Conservation (phyloP, 441 rosid genomes). For the Brassica balearica region DNA sequence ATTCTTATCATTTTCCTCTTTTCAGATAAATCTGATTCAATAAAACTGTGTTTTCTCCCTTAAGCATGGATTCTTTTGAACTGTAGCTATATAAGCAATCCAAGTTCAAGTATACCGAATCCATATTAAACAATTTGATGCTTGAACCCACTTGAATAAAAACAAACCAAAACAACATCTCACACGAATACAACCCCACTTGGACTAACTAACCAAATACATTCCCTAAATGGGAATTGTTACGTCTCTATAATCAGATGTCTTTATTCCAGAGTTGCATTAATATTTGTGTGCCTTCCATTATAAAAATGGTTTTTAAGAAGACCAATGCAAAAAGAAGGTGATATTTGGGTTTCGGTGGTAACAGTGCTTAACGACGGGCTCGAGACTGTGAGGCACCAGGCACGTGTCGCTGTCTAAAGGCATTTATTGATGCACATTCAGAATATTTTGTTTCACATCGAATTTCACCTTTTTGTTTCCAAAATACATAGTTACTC, state of each 20-base stretch:
- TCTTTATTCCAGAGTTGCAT: background rate
- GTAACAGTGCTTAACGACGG: conserved; percentile 41
- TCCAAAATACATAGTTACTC: conserved; percentile 10
- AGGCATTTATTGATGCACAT: conserved; percentile 34
- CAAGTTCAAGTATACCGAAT: conserved; percentile 1
- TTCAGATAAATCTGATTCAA: background rate
- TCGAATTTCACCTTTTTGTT: background rate
- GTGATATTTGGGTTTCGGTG: conserved; percentile 24
- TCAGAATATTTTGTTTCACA: conserved; percentile 7
- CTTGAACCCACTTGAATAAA: background rate
- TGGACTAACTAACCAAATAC: background rate
- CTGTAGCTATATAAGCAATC: background rate
- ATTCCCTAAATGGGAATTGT: background rate
- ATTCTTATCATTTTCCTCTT: background rate
- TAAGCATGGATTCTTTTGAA: background rate
- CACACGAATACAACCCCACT: background rate
- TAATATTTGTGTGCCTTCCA: conserved; percentile 10
- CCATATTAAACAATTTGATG: background rate
- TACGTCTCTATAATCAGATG: conserved; percentile 2
- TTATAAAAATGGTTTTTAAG: background rate
- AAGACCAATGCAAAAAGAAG: conserved; percentile 31
- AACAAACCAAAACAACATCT: background rate
- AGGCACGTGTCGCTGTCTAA: conserved; percentile 41
- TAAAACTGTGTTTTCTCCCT: background rate
- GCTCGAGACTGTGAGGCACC: conserved; percentile 36